Evolutionary conservation across 1,284 basidiomycete genomes (phyloP).

Genomic region (Erythrobasidium hasegawianum): DNA sequence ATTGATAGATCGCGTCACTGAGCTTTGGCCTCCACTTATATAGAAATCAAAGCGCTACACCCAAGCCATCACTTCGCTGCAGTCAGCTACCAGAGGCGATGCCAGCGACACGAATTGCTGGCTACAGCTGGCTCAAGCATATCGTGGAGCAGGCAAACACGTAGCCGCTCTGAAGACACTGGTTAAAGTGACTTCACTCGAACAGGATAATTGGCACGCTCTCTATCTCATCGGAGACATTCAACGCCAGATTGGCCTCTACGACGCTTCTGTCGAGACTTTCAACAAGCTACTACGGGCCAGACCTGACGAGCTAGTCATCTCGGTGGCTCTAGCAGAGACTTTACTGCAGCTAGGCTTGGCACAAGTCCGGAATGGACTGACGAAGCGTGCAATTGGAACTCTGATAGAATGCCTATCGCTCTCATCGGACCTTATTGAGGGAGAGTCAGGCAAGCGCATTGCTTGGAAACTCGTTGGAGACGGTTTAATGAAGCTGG

Average conservation of each 20-base stretch:
- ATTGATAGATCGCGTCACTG: neutral
- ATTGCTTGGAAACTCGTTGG: slow-evolving; percentile 80
- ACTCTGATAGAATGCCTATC: slow-evolving; percentile 49
- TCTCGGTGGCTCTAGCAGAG: slow-evolving; percentile 69
- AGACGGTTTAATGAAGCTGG: slow-evolving; percentile 62
- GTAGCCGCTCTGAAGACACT: slow-evolving; percentile 87
- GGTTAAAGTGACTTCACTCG: slow-evolving; percentile 65
- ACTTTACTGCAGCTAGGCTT: slow-evolving; percentile 69
- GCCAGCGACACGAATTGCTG: slow-evolving; percentile 73
- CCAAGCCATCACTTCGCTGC: slow-evolving; percentile 78
- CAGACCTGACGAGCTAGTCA: slow-evolving; percentile 62
- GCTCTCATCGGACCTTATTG: slow-evolving; percentile 59
- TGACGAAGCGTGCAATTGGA: slow-evolving; percentile 47
- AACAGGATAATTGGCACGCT: slow-evolving; percentile 74
- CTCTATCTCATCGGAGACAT: slow-evolving; percentile 81
- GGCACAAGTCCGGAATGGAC: slow-evolving; percentile 64
- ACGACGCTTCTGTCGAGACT: slow-evolving; percentile 66
- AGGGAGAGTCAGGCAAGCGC: slow-evolving; percentile 53
- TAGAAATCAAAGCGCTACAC: slow-evolving; percentile 71
- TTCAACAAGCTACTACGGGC: slow-evolving; percentile 61
- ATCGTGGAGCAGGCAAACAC: slow-evolving; percentile 79
- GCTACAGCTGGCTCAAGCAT: slow-evolving; percentile 89
- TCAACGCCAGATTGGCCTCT: slow-evolving; percentile 72
- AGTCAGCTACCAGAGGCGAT: slow-evolving; percentile 78
- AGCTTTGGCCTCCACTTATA: slow-evolving; percentile 1